Conservation (phyloP, 2,329 filamentous ascomycete species). For the Knoxdaviesia capensis region DNA sequence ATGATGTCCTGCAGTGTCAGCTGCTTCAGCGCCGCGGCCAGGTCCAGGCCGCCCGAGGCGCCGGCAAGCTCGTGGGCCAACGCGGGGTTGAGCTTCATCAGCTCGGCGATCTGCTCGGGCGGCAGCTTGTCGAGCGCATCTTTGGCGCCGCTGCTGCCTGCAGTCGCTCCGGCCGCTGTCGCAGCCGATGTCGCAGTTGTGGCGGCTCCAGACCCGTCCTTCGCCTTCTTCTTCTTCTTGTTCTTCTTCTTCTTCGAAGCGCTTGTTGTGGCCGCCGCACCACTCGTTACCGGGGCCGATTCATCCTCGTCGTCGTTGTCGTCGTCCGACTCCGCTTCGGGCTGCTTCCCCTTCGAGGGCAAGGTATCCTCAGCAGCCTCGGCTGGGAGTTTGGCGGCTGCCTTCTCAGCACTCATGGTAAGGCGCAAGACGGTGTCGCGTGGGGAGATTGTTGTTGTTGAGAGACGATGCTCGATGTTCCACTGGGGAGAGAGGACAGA, state of each 20-base stretch:
- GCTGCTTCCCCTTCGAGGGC: conserved; percentile 19
- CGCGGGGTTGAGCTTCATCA: conserved; percentile 54
- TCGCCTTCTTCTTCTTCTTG: conserved; percentile 45
- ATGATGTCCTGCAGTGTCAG: conserved; percentile 52
- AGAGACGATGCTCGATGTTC: no score
- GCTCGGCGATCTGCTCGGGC: conserved; percentile 37
- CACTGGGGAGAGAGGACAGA: no score
- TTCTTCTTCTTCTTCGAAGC: conserved; percentile 33
- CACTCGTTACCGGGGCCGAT: conserved; percentile 9
- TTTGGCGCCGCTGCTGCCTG: conserved; percentile 18
- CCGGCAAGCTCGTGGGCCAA: conserved; percentile 37
- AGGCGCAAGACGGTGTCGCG: no score
- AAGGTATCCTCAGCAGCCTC: conserved; percentile 10
- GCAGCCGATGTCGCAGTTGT: conserved; percentile 30
- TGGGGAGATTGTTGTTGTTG: no score
- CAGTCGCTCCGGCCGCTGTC: conserved; percentile 18
- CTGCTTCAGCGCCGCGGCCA: conserved; percentile 34
- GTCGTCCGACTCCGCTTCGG: conserved; percentile 23
- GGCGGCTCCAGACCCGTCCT: conserved; percentile 26
- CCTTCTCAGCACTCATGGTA: conserved; percentile 14
- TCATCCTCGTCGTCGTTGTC: conserved; percentile 14
- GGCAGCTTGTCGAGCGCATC: conserved; percentile 33
- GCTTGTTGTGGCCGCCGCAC: no score
- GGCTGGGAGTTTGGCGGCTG: conserved; percentile 13
- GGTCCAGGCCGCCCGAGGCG: conserved; percentile 17